Conservation (phyloP, 75 land plant species). For the Chamaecyparis obtusa region DNA sequence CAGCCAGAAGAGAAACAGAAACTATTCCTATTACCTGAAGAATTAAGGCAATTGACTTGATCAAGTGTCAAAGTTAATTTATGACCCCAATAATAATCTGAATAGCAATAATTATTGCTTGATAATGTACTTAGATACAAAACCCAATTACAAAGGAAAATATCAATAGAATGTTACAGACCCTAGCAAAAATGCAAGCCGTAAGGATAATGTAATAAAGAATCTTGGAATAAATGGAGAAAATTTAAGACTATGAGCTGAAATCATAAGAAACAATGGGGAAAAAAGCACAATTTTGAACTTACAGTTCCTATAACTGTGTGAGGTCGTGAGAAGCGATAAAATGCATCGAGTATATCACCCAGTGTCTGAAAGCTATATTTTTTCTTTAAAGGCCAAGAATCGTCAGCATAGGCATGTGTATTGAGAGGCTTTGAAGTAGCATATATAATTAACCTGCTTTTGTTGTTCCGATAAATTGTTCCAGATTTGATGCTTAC, state of each 20-base stretch:
- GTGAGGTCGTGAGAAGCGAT: constrained; percentile 92
- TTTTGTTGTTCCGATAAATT: not conserved
- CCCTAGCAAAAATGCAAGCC: not conserved
- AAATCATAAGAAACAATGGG: not conserved
- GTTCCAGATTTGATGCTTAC: not conserved
- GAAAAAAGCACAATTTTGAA: not conserved
- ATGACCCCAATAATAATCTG: constrained; percentile 1
- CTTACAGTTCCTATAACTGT: constrained; percentile 95
- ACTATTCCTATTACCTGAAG: constrained; percentile 80
- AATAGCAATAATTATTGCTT: constrained; percentile 1
- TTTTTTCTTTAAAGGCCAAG: constrained; percentile 8
- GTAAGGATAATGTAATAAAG: constrained; percentile 5
- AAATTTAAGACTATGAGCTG: not conserved
- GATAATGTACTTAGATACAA: constrained; percentile 9
- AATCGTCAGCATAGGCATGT: constrained; percentile 1
- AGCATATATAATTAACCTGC: not conserved
- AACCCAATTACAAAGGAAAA: not conserved
- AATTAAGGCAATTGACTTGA: not conserved
- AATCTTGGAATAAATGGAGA: not conserved
- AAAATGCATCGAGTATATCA: constrained; percentile 53
- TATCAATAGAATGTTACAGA: not conserved
- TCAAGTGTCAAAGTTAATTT: not conserved
- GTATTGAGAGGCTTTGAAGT: constrained; percentile 11
- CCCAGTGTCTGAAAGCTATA: not conserved
- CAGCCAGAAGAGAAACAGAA: constrained; percentile 89